phyloP scores from a whole-genome alignment of 2,329 filamentous ascomycete species.

The Tolypocladium paradoxum region DNA sequence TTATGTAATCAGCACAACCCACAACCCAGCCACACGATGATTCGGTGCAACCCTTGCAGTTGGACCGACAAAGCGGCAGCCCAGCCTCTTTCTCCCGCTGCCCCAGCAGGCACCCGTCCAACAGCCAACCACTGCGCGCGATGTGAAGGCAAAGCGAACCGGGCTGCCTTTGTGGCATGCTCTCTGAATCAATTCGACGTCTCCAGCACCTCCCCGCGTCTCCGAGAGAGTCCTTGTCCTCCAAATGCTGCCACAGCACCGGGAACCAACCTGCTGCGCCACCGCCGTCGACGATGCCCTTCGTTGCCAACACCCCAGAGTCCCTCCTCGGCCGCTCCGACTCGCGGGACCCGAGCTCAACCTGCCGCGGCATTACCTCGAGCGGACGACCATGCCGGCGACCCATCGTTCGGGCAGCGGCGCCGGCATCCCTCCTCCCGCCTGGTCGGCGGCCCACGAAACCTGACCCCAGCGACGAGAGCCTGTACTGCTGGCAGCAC shows the following conservation, averaged over 20 bases:
- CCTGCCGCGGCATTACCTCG: constrained; percentile 79
- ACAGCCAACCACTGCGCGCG: background rate
- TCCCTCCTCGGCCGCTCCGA: constrained; percentile 67
- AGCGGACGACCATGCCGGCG: constrained; percentile 77
- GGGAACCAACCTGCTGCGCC: background rate
- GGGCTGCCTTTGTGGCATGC: background rate
- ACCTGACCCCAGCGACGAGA: constrained; percentile 41
- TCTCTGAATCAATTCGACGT: background rate
- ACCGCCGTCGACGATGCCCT: constrained; percentile 21
- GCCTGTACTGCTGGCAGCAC: constrained; percentile 91
- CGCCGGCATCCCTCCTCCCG: constrained; percentile 14
- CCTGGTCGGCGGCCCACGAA: constrained; percentile 9
- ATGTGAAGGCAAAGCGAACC: background rate
- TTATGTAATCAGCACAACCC: background rate
- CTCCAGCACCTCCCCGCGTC: background rate
- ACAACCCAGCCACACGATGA: background rate
- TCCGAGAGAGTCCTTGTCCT: background rate
- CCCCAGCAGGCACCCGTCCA: background rate
- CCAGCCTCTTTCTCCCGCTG: background rate
- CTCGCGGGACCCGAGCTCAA: constrained; percentile 72
- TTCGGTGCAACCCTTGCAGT: background rate
- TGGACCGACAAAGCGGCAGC: background rate
- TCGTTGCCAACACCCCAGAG: constrained; percentile 59
- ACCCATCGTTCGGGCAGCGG: constrained; percentile 35
- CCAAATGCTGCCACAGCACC: background rate